phyloP scores from a whole-genome alignment of 2,329 filamentous ascomycete species.

The Incumbomyces delicatus region DNA sequence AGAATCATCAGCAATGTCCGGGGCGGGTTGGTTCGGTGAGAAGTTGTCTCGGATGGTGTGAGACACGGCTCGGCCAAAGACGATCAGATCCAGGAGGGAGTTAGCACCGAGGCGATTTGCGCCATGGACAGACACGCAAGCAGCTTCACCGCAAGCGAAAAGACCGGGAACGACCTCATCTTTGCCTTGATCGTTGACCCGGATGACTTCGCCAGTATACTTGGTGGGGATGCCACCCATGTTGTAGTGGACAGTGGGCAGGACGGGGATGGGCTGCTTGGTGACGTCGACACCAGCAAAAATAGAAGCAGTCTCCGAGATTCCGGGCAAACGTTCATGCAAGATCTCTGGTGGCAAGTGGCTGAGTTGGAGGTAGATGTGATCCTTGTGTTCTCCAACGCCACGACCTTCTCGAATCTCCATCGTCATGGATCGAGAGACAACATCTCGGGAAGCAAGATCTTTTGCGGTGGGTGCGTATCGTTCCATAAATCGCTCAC shows the following conservation, averaged over 20 bases:
- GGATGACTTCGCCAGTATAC: constrained; percentile 93
- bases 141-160: constrained; percentile 93
- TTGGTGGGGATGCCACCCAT: constrained; percentile 98
- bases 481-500: constrained; percentile 98
- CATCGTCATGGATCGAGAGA: constrained; percentile 95
- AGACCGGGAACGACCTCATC: constrained; percentile 92
- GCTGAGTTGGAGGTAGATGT: constrained; percentile 96
- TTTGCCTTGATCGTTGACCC: constrained; percentile 72
- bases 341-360: constrained; percentile 87
- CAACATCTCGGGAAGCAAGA: constrained; percentile 89
- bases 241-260: constrained; percentile 98
- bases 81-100: constrained; percentile 92
- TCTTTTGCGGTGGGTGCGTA: constrained; percentile 98
- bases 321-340: constrained; percentile 92
- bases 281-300: constrained; percentile 95
- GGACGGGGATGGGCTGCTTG: constrained; percentile 92
- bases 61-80: constrained; percentile 93
- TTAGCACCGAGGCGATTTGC: constrained; percentile 97
- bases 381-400: constrained; percentile 87
- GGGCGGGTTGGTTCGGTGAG: constrained; percentile 68
- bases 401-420: constrained; percentile 96
- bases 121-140: constrained; percentile 95
- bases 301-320: constrained; percentile 95
- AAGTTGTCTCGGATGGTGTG: constrained; percentile 96
- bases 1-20: constrained; percentile 72